phyloP scores from a whole-genome alignment of 2,329 filamentous ascomycete species.

The Aureobasidium sp. region DNA sequence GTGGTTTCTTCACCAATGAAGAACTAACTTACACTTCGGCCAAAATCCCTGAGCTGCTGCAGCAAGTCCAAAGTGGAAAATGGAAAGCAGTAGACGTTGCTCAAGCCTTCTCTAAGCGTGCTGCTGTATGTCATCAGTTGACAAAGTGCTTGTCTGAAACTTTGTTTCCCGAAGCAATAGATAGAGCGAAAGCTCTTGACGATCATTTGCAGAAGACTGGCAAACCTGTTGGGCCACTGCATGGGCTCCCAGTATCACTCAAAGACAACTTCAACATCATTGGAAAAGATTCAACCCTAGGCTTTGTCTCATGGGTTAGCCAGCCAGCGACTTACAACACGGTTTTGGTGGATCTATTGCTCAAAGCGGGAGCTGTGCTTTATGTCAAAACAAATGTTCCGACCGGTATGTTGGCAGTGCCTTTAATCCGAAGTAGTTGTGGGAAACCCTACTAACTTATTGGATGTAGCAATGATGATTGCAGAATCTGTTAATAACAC shows the following conservation, averaged over 20 bases:
- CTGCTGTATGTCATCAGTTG: conserved; percentile 49
- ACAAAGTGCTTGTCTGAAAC: conserved; percentile 56
- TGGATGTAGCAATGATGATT: conserved; percentile 62
- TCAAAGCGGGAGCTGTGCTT: conserved; percentile 56
- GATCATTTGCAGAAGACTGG: conserved; percentile 41
- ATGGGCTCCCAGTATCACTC: conserved; percentile 59
- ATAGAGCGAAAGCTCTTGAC: conserved; percentile 47
- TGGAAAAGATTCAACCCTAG: conserved; percentile 55
- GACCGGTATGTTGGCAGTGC: conserved; percentile 37
- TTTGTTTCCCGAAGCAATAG: conserved; percentile 48
- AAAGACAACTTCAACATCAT: conserved; percentile 64
- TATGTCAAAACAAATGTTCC: conserved; percentile 66
- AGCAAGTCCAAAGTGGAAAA: conserved; percentile 34
- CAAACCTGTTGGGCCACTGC: conserved; percentile 53
- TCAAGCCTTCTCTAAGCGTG: conserved; percentile 48
- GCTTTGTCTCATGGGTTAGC: conserved; percentile 56
- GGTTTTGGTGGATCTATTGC: conserved; percentile 51
- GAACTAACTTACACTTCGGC: conserved; percentile 46
- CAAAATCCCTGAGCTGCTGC: conserved; percentile 35
- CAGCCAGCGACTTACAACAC: conserved; percentile 52
- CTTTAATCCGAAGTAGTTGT: too few species aligned
- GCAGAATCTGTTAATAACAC: conserved; percentile 60
- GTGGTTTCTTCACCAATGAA: conserved; percentile 52
- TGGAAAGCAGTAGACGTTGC: conserved; percentile 49
- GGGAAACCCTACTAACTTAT: too few species aligned